Conservation (phyloP, 2,329 filamentous ascomycete genomes). For the Gyromitra esculenta region DNA sequence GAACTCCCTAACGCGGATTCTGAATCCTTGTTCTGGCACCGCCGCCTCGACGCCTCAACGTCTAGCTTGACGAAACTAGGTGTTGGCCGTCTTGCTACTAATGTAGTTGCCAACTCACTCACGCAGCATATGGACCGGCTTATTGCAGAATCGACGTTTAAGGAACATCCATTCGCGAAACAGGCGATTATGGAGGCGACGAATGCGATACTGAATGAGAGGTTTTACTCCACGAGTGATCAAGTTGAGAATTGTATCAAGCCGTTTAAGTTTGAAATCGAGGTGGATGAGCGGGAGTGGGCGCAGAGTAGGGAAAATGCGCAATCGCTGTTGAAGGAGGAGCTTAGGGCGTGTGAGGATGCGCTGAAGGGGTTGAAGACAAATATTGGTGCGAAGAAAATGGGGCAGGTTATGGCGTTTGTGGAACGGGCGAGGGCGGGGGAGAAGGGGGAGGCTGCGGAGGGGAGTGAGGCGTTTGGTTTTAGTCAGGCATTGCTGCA, state of each 20-base stretch:
- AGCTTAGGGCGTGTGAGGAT: slow-evolving; percentile 82
- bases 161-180: slow-evolving; percentile 87
- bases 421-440: slow-evolving; percentile 90
- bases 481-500: slow-evolving; percentile 88
- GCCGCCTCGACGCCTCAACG: slow-evolving; percentile 91
- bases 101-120: slow-evolving; percentile 86
- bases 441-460: slow-evolving; percentile 81
- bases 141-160: slow-evolving; percentile 82
- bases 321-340: slow-evolving; percentile 80
- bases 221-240: slow-evolving; percentile 96
- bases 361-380: slow-evolving; percentile 80
- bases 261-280: slow-evolving; percentile 97
- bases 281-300: slow-evolving; percentile 93
- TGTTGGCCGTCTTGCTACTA: slow-evolving; percentile 90
- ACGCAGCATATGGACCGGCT: slow-evolving; percentile 84
- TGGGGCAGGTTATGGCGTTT: slow-evolving; percentile 88
- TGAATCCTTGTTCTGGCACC: slow-evolving; percentile 87
- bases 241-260: slow-evolving; percentile 99
- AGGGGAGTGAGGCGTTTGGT: slow-evolving; percentile 78
- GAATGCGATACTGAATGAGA: slow-evolving; percentile 87
- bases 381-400: slow-evolving; percentile 80
- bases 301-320: slow-evolving; percentile 83
- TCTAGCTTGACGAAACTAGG: slow-evolving; percentile 92
- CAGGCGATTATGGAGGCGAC: slow-evolving; percentile 93
- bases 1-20: slow-evolving; percentile 86